Conservation (phyloP, 352 stramenopile genomes). For the Phytopythium cucurbitacearum region DNA sequence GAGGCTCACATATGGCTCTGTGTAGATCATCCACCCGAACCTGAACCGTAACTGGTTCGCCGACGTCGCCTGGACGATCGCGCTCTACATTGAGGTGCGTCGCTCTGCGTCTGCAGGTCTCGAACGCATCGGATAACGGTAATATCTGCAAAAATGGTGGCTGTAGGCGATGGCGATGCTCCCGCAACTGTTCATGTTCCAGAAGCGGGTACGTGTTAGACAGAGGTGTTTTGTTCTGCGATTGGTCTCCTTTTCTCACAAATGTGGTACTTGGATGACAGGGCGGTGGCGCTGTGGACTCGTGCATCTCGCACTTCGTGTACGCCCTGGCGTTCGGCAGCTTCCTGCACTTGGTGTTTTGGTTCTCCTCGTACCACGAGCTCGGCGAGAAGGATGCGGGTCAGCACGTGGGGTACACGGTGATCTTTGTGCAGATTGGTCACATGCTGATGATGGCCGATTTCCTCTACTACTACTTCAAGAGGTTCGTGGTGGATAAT, state of each 20-base stretch:
- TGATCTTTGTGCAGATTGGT: conserved; percentile 97
- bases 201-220: conserved; percentile 85
- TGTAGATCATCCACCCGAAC: conserved; percentile 92
- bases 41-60: conserved; percentile 97
- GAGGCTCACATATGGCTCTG: not conserved
- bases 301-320: conserved; percentile 96
- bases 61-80: conserved; percentile 97
- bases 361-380: conserved; percentile 98
- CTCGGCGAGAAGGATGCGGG: conserved; percentile 90
- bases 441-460: conserved; percentile 98
- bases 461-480: conserved; percentile 99
- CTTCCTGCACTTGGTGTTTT: conserved; percentile 98
- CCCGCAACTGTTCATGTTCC: conserved; percentile 99
- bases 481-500: conserved; percentile 45
- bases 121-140: not conserved
- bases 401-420: conserved; percentile 91
- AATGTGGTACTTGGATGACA: conserved; percentile 11
- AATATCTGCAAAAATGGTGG: not conserved
- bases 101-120: not conserved
- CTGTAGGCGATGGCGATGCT: conserved; percentile 89
- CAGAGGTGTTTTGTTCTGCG: not conserved
- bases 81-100: conserved; percentile 95
- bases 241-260: not conserved
- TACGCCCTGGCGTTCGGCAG: conserved; percentile 93
- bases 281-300: conserved; percentile 92